These are phyloP conservation scores for Penicillium sp. DNA, from an alignment of 2,329 filamentous ascomycete genomes.

Conservation along the genomic window DNA sequence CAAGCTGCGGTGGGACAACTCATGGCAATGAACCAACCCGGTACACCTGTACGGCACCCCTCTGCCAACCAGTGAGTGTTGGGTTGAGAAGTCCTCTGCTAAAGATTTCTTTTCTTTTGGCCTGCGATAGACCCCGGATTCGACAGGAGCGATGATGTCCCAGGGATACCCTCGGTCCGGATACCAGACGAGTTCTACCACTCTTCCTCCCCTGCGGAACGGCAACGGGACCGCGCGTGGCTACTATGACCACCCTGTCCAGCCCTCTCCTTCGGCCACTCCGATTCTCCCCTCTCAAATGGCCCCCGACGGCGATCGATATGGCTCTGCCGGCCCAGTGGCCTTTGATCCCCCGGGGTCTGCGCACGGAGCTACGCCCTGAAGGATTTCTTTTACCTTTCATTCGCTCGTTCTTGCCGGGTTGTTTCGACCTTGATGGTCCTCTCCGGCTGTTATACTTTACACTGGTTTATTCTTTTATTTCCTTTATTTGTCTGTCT, in stretches of 20 bases:
- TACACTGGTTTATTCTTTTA: slow-evolving; percentile 11
- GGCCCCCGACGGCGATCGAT: slow-evolving; percentile 33
- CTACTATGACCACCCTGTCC: slow-evolving; percentile 37
- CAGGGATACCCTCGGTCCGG: slow-evolving; percentile 36
- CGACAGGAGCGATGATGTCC: slow-evolving; percentile 37
- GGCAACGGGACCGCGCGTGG: slow-evolving; percentile 30
- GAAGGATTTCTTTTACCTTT: slow-evolving; percentile 7
- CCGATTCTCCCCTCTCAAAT: slow-evolving; percentile 39
- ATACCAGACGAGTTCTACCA: slow-evolving; percentile 34
- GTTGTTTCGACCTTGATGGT: slow-evolving; percentile 13
- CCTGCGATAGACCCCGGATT: slow-evolving; percentile 33
- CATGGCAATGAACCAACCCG: slow-evolving; percentile 38
- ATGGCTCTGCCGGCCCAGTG: slow-evolving; percentile 27
- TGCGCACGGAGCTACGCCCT: slow-evolving; percentile 34
- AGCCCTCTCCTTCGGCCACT: slow-evolving; percentile 30
- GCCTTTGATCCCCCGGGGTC: slow-evolving; percentile 33
- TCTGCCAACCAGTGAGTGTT: slow-evolving; percentile 24
- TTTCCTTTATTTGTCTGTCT: slow-evolving; percentile 26
- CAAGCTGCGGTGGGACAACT: slow-evolving; percentile 39
- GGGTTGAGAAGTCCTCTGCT: slow-evolving; percentile 23
- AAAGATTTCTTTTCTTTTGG: slow-evolving; percentile 28
- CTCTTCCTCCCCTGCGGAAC: slow-evolving; percentile 37
- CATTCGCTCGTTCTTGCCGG: slow-evolving; percentile 9
- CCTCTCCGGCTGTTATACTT: slow-evolving; percentile 10
- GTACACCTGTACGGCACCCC: slow-evolving; percentile 39